Base-by-base conservation (phyloP, 2,329 filamentous ascomycete species). In the Penicillium sp. region DNA sequence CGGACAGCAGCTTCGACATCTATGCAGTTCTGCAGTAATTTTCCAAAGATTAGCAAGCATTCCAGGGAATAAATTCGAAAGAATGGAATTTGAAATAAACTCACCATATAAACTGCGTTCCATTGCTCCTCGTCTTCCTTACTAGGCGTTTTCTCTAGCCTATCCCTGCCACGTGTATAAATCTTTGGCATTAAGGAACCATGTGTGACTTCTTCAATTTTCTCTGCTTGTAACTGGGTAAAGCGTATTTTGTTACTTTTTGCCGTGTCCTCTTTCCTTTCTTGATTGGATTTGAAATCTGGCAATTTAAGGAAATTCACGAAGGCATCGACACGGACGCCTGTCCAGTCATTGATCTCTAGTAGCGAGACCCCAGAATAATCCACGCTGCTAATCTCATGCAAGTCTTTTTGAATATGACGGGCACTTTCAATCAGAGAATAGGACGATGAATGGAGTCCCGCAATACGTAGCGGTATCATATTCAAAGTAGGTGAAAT, bases 281-380 rank as follows among this genome's bases (percentile, higher is more conserved):
- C 6, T 18, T 48, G 16, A n/a, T 57, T 24, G 3, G 64, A 35
- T 51, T 11, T 62, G 1, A 63, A 60, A 42, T 74, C 74, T 1
- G 81, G 81, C 5, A 85, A 69, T 52, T 79, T 84, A 18, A 96
- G 71, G 62, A 96, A 94, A 68, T 97, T 97, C 64, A 96, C 84
- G 73, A 90, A 93, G 0, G 82, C 85, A 63, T 89, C 82, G 1
- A 96, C 71, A 54, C 71, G 77, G 1, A 91, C 73, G 0, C 87
- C 88, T 0, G 89, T 93, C 91, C 91, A 96, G 16, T 79, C 71
- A 20, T 78, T 72, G 38, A 96, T 86, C 68, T 96, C 86, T 74
- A 83, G 83, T 1, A 96, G 74, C 1, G 84, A 84, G 0, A 84
- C 84, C 1, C 75, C 75, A 0, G 82, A 79, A 65, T 84, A 84